Conservation (phyloP, 1,139 yeast genomes). For the Tardiomyces blankii region DNA sequence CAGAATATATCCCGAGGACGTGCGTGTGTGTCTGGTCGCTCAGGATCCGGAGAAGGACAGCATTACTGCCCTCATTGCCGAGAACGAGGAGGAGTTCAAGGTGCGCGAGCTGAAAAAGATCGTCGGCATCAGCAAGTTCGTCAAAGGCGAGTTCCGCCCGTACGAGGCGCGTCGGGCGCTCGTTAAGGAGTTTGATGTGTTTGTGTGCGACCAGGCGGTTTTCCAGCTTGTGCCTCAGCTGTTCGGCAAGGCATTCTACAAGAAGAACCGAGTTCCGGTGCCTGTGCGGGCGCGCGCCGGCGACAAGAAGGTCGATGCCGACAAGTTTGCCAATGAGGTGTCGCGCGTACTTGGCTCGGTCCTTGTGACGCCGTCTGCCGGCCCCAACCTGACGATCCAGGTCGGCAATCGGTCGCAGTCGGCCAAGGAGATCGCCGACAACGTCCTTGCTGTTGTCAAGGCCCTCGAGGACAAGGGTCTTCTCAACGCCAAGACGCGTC, state of each 20-base stretch:
- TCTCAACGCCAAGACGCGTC: conserved; percentile 29
- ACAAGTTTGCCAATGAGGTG: conserved; percentile 48
- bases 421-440: conserved; percentile 34
- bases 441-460: conserved; percentile 46
- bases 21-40: conserved; percentile 54
- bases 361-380: conserved; percentile 60
- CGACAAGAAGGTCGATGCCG: conserved; percentile 19
- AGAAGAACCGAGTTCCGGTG: conserved; percentile 53
- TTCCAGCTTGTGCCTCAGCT: conserved; percentile 71
- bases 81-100: conserved; percentile 40
- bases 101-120: conserved; percentile 22
- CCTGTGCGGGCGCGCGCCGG: conserved; percentile 40
- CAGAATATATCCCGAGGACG: conserved; percentile 35
- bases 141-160: conserved; percentile 34
- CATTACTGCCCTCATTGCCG: conserved; percentile 40
- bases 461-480: conserved; percentile 33
- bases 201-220: conserved; percentile 75
- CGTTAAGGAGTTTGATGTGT: conserved; percentile 41
- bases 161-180: conserved; percentile 32
- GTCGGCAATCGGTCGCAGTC: conserved; percentile 47
- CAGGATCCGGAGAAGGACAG: conserved; percentile 57
- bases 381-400: conserved; percentile 53
- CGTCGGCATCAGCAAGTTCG: conserved; percentile 29
- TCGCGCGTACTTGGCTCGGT: conserved; percentile 49
- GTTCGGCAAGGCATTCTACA: conserved; percentile 69